Conservation (phyloP, 345 rosid species). For the Stellera chamaejasme region DNA sequence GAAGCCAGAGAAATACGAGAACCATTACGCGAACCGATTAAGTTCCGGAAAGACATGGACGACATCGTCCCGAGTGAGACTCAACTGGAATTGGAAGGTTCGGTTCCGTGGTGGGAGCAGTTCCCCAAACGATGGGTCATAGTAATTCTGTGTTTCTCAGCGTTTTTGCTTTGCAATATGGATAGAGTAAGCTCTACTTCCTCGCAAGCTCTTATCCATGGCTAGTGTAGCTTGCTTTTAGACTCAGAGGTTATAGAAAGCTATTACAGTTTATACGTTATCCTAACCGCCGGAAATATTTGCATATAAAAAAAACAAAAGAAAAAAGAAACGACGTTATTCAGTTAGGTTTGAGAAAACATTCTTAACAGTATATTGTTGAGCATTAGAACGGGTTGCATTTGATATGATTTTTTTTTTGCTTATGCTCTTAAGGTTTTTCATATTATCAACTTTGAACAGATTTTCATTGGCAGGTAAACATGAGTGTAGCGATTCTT, state of each 20-base stretch:
- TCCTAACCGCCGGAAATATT: too few relatives aligned
- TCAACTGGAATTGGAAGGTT: constrained; percentile 16
- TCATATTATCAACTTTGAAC: constrained; percentile 16
- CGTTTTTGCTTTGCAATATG: constrained; percentile 90
- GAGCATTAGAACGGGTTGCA: background rate
- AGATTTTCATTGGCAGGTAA: constrained; percentile 54
- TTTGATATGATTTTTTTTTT: too few relatives aligned
- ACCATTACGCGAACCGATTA: constrained; percentile 21
- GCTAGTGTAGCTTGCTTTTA: too few relatives aligned
- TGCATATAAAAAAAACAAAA: too few relatives aligned
- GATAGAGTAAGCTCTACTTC: constrained; percentile 53
- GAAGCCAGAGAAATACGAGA: constrained; percentile 32
- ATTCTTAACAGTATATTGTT: background rate
- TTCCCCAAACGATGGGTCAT: constrained; percentile 92
- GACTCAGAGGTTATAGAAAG: too few relatives aligned
- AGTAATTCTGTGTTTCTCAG: constrained; percentile 73
- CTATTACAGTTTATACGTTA: too few relatives aligned
- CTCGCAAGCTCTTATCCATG: too few relatives aligned
- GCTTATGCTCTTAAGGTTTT: background rate
- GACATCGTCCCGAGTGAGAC: constrained; percentile 20
- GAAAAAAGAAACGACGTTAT: too few relatives aligned
- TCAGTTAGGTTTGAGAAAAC: too few relatives aligned
- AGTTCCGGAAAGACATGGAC: constrained; percentile 20
- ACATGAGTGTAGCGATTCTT: constrained; percentile 96
- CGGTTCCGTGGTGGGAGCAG: constrained; percentile 73